Evolutionary conservation across 2,329 filamentous ascomycete genomes (phyloP).

Genomic region (Aureobasidium sp.): DNA sequence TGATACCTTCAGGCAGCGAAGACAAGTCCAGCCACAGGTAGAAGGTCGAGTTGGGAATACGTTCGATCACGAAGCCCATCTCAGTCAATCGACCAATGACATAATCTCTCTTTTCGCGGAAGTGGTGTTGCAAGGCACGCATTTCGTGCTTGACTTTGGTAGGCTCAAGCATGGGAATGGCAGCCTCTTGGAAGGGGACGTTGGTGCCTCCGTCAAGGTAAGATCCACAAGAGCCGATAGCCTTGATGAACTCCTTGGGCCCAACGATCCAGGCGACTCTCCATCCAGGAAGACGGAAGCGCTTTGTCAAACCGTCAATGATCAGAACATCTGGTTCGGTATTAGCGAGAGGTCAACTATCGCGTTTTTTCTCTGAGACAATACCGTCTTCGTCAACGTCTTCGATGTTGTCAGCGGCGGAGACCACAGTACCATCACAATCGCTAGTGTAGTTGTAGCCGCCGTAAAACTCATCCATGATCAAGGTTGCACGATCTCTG

Average conservation of each 20-base stretch:
- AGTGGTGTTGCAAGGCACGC: constrained; percentile 81
- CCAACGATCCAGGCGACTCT: constrained; percentile 94
- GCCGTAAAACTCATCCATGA: constrained; percentile 80
- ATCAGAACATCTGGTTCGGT: constrained; percentile 58
- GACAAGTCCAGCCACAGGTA: constrained; percentile 73
- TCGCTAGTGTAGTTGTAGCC: constrained; percentile 89
- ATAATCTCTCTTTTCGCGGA: constrained; percentile 89
- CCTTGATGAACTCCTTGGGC: constrained; percentile 92
- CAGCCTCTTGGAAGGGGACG: constrained; percentile 91
- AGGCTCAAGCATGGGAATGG: constrained; percentile 88
- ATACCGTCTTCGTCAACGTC: constrained; percentile 70
- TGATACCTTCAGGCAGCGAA: constrained; percentile 69
- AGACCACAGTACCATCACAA: constrained; percentile 86
- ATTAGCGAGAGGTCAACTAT: background rate
- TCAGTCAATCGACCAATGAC: constrained; percentile 70
- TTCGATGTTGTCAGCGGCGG: constrained; percentile 79
- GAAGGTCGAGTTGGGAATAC: constrained; percentile 85
- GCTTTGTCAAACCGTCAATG: constrained; percentile 92
- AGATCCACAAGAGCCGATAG: constrained; percentile 84
- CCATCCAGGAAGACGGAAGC: constrained; percentile 93
- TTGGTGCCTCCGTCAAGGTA: constrained; percentile 94
- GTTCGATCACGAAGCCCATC: constrained; percentile 77
- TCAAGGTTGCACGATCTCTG: constrained; percentile 68
- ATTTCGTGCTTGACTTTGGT: constrained; percentile 74
- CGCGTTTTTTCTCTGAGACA: constrained; percentile 10